Evolutionary conservation across 306 rosid genomes (phyloP), one percentile per base, ranked within the genome.

Genomic region (Senna siamea): DNA sequence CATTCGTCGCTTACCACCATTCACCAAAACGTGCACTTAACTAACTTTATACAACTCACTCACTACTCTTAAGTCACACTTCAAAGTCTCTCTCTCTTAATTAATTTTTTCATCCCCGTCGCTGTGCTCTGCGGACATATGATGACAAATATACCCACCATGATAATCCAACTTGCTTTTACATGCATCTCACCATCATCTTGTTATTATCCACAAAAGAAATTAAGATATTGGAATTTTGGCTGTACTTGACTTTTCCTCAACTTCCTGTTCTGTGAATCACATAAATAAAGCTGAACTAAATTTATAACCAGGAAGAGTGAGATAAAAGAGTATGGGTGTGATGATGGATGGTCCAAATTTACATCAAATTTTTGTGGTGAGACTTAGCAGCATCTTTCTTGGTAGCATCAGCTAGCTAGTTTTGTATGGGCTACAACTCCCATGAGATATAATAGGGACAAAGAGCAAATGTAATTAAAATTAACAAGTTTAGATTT

Each of bases 21-120:
- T 85, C 87, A 77, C 80, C 70, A 72, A 81, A 87, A 88, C 90
- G 90, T 88, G 91, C 86, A 86, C 87, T 75, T 88, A 83, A 84
- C 89, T 81, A 81, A 79, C 89, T 87, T 82, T 78, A 40, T 37
- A 50, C 82, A 74, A 64, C 53, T 74, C 80, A 22, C 70, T 41
- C 0, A 41, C 47, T 69, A 26, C 14, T 83, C 66, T 26, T 58
- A 78, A 75, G 69, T 78, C 26, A 81, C 88, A 37, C 40, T 81
- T 81, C 0, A 70, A 67, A 26, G 1, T 76, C 61, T 55, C 37
- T 17, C 66, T 60, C 37, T 62, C 50, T 67, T 41, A 26, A 41
- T 41, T 41, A 10, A 41, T 2, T 41, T 2, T 38, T 41, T n/a
- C 9, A 11, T 23, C 28, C 5, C 34, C 57, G 12, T 73, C 59